Evolutionary conservation across 2,329 filamentous ascomycete genomes (phyloP).

Genomic region (Ilyonectria robusta): DNA sequence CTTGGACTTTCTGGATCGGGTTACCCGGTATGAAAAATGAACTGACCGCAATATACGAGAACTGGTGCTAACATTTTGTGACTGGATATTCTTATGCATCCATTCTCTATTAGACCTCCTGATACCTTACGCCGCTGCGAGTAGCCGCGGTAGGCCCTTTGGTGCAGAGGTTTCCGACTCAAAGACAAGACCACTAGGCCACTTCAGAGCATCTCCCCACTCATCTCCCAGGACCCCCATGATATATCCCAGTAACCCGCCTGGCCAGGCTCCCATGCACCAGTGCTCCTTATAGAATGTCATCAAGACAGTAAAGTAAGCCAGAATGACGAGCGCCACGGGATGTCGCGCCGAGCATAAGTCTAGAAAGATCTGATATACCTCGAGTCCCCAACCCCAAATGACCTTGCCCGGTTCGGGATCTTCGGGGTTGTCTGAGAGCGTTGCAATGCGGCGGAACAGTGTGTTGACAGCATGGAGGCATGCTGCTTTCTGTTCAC

Average conservation of each 20-base stretch:
- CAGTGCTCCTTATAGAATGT: neutral
- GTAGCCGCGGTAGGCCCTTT: no score
- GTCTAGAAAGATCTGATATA: slow-evolving; percentile 9
- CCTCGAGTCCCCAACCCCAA: slow-evolving; percentile 12
- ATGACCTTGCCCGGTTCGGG: neutral
- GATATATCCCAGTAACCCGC: neutral
- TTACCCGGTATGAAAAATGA: no score
- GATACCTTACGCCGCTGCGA: no score
- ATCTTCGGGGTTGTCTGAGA: neutral
- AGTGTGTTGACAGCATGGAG: neutral
- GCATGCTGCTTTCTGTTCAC: neutral
- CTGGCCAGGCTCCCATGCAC: neutral
- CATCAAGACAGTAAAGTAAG: slow-evolving; percentile 7
- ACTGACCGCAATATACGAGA: no score
- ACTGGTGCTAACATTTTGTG: no score
- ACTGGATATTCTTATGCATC: no score
- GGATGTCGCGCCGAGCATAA: slow-evolving; percentile 9
- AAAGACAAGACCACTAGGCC: neutral
- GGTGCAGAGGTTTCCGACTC: no score
- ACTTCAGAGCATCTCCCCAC: neutral
- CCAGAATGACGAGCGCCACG: slow-evolving; percentile 10
- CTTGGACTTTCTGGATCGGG: no score
- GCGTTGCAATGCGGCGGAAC: neutral
- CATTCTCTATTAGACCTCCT: no score
- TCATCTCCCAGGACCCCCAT: neutral